Conservation (phyloP, 2,329 filamentous ascomycete genomes). For the Xylaria sp. region DNA sequence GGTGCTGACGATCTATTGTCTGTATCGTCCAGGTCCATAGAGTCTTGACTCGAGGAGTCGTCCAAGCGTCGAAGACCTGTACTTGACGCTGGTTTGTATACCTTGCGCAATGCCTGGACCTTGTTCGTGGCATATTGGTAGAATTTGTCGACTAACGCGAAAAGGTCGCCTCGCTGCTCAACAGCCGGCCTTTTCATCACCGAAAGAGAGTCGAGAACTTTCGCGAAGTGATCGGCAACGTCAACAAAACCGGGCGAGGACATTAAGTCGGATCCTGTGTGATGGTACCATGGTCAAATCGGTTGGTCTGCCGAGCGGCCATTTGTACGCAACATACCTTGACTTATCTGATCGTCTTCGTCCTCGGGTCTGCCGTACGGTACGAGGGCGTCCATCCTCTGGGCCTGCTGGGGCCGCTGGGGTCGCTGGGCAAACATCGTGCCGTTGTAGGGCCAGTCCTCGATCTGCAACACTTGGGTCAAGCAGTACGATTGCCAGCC, state of each 20-base stretch:
- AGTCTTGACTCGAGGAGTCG: conserved; percentile 54
- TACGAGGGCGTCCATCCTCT: conserved; percentile 36
- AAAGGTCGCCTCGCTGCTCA: conserved; percentile 72
- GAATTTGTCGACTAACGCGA: conserved; percentile 75
- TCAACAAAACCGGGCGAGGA: conserved; percentile 53
- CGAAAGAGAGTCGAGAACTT: conserved; percentile 81
- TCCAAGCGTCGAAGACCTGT: conserved; percentile 49
- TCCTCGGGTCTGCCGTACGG: conserved; percentile 36
- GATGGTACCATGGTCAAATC: conserved; percentile 33
- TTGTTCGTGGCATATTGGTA: conserved; percentile 64
- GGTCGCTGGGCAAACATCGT: conserved; percentile 39
- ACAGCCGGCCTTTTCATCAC: conserved; percentile 58
- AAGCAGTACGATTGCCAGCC: conserved; percentile 40
- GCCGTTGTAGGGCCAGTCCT: conserved; percentile 22
- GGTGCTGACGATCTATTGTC: conserved; percentile 51
- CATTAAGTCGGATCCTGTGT: conserved; percentile 37
- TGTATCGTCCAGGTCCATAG: conserved; percentile 67
- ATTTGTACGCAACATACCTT: conserved; percentile 38
- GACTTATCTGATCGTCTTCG: conserved; percentile 35
- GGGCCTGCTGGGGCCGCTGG: conserved; percentile 28
- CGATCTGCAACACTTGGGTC: conserved; percentile 37
- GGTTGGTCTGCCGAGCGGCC: background rate
- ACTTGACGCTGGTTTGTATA: conserved; percentile 52
- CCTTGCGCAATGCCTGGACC: conserved; percentile 56
- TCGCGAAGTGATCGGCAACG: conserved; percentile 89